Evolutionary conservation across 2,329 filamentous ascomycete species (phyloP).

Genomic region (Neonectria faginata): DNA sequence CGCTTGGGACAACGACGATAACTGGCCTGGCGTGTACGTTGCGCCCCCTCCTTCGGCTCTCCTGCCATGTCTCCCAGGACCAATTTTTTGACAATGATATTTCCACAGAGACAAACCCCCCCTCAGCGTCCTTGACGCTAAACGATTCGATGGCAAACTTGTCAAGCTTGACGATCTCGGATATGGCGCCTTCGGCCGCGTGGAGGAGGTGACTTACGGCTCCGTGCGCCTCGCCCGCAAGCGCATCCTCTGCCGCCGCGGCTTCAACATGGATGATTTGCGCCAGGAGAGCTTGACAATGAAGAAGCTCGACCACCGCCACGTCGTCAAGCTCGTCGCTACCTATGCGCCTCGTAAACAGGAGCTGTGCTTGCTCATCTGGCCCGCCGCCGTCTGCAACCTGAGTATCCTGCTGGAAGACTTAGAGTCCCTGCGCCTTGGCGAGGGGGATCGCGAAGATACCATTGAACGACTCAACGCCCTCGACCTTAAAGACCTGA

Average conservation of each 20-base stretch:
- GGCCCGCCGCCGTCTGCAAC: conserved; percentile 61
- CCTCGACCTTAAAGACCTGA: conserved; percentile 54
- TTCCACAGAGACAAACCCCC: conserved; percentile 47
- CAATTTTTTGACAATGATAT: conserved; percentile 18
- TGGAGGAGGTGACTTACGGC: conserved; percentile 57
- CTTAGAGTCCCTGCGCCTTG: conserved; percentile 54
- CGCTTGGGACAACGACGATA: conserved; percentile 49
- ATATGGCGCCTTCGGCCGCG: conserved; percentile 57
- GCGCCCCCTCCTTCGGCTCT: background rate
- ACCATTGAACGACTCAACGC: conserved; percentile 53
- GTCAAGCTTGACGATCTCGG: conserved; percentile 53
- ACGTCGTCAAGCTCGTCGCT: conserved; percentile 61
- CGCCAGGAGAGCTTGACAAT: conserved; percentile 61
- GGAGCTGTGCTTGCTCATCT: conserved; percentile 59
- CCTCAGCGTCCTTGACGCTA: conserved; percentile 48
- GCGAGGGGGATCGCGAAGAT: conserved; percentile 55
- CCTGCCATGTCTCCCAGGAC: background rate
- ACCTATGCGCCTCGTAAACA: conserved; percentile 57
- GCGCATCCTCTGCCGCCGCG: conserved; percentile 53
- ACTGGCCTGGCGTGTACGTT: conserved; percentile 51
- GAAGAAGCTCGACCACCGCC: conserved; percentile 60
- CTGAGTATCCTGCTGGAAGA: conserved; percentile 57
- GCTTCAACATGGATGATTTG: conserved; percentile 55
- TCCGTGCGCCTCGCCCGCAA: conserved; percentile 60
- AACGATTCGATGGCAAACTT: conserved; percentile 50